Evolutionary conservation across 306 rosid species (phyloP).

Genomic region (Potentilla sterilis): DNA sequence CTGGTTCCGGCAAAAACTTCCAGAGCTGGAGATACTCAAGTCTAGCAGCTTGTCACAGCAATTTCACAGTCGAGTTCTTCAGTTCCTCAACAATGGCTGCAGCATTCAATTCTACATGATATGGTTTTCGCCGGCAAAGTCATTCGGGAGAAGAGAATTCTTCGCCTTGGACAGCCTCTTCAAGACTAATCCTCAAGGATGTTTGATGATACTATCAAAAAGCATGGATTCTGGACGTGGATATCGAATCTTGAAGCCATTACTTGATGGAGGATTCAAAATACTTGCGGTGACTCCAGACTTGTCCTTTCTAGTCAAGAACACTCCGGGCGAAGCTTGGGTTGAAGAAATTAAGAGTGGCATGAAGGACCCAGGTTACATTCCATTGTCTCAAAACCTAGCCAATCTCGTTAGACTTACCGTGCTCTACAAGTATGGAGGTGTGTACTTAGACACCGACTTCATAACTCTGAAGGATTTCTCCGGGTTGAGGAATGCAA

Average conservation of each 20-base stretch:
- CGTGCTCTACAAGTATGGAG: constrained; percentile 55
- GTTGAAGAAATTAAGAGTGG: not conserved
- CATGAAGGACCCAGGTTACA: not conserved
- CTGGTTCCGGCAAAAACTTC: not conserved
- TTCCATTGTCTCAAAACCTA: not conserved
- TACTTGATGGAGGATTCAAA: not conserved
- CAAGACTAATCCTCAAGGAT: not conserved
- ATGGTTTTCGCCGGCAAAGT: not conserved
- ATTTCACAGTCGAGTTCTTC: not conserved
- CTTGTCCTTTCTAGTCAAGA: not conserved
- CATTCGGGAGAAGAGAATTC: not conserved
- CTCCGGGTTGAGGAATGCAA: constrained; percentile 39
- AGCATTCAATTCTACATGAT: not conserved
- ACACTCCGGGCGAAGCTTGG: not conserved
- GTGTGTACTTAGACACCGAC: constrained; percentile 52
- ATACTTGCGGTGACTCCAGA: not conserved
- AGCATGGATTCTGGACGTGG: not conserved
- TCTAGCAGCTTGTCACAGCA: not conserved
- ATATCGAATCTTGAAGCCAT: not conserved
- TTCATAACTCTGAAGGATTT: constrained; percentile 41
- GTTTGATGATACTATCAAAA: not conserved
- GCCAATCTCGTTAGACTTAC: constrained; percentile 23
- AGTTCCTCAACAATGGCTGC: not conserved
- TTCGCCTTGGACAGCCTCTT: not conserved
- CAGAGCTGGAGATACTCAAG: not conserved